Base-by-base conservation (phyloP, 148 eudicot genomes). In the Chenopodium quinoa region DNA sequence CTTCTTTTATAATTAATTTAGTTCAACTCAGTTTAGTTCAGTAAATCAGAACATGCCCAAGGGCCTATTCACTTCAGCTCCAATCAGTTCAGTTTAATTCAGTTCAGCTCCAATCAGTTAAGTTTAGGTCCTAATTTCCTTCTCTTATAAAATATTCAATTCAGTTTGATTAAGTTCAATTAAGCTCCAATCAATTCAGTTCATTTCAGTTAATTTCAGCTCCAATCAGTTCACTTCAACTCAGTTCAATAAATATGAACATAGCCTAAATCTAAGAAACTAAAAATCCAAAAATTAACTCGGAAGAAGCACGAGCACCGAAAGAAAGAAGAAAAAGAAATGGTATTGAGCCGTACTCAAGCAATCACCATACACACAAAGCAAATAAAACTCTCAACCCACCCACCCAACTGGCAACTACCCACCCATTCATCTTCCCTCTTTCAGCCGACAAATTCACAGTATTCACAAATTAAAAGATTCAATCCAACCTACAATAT, bases 301-400 rank as follows among this genome's bases (percentile, higher is more conserved):
- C 1, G 12, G 46, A 23, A 56, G 77, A 9, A 75, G 11, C 12
- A 74, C 62, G 66, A 76, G 17, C 69, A 76, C 79, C 69, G 79
- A 76, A 76, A 76, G 22, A 17, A 1, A 34, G 4, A 69, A 14
- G 5, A 69, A 6, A 71, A 7, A 23, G 17, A 25, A 3, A 46
- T 46, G 32, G 77, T 50, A 52, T 52, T 11, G 12, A 63, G 70
- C 79, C 79, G 34, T 77, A 64, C 71, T 77, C 79, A 77, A 40
- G 71, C 44, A 77, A 40, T 54, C 79, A 34, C 79, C 79, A 71
- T 77, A 77, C 71, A 77, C 37, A 4, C 79, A 76, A 76, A 76
- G 78, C 78, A 76, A 76, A 52, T 9, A 4, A 47, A 9, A 23
- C 62, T 25, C 32, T 67, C 46, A 52, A 75, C 66, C 78, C 17